Conservation (phyloP, 108 stramenopile genomes). For the Nitzschia palea region DNA sequence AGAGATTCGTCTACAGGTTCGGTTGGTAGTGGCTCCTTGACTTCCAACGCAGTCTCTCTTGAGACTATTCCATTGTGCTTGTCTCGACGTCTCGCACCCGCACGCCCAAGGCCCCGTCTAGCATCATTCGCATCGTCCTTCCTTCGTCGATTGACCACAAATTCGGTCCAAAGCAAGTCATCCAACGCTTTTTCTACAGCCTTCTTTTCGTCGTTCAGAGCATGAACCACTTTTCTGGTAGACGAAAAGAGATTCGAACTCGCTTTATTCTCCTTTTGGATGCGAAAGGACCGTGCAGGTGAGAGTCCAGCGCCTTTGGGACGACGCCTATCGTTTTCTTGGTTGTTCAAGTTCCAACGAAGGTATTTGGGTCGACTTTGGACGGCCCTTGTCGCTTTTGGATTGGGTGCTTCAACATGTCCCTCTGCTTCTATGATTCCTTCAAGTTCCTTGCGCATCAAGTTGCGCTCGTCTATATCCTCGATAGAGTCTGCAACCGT, state of each 20-base stretch:
- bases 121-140: too few relatives aligned
- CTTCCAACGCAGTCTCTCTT: neutral
- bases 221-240: slow-evolving; percentile 17
- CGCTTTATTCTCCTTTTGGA: neutral
- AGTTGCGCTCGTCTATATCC: slow-evolving; percentile 19
- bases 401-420: neutral
- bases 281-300: neutral
- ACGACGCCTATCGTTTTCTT: neutral
- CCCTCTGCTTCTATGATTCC: slow-evolving; percentile 4
- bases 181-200: slow-evolving; percentile 26
- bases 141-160: slow-evolving; percentile 14
- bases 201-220: slow-evolving; percentile 3
- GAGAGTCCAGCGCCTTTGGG: neutral
- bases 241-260: slow-evolving; percentile 19
- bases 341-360: neutral
- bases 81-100: too few relatives aligned
- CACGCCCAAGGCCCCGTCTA: too few relatives aligned
- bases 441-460: slow-evolving; percentile 13
- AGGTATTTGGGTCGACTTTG: neutral
- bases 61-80: neutral
- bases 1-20: too few relatives aligned
- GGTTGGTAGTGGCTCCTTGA: neutral
- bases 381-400: neutral
- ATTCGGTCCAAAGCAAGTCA: slow-evolving; percentile 35
- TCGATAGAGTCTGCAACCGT: slow-evolving; percentile 33